Conservation (phyloP, 1,139 yeast species). For the Candida sp. region DNA sequence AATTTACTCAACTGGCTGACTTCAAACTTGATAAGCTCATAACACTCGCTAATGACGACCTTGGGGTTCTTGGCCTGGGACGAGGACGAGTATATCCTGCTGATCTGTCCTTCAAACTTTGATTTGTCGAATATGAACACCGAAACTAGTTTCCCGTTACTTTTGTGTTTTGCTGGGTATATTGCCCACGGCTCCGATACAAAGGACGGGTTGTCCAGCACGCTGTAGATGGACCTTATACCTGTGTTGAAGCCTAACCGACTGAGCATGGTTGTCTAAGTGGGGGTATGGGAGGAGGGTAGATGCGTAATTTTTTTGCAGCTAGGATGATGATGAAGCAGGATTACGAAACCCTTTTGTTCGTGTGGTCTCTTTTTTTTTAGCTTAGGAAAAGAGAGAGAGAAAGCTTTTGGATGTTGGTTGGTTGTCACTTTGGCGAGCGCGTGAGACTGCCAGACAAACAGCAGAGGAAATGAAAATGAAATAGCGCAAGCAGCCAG, state of each 20-base stretch:
- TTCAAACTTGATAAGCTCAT: constrained; percentile 48
- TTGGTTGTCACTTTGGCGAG: not conserved
- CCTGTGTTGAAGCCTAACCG: constrained; percentile 58
- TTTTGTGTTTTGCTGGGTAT: constrained; percentile 78
- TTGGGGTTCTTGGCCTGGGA: constrained; percentile 41
- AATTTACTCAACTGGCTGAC: constrained; percentile 76
- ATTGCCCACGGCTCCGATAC: constrained; percentile 86
- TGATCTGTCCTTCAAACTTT: constrained; percentile 62
- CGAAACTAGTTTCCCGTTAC: constrained; percentile 63
- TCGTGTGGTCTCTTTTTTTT: not conserved
- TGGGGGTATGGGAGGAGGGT: not conserved
- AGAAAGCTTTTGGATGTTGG: not conserved
- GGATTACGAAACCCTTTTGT: not conserved
- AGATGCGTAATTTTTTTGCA: not conserved
- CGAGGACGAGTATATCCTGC: constrained; percentile 53
- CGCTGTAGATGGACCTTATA: constrained; percentile 73
- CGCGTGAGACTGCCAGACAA: not conserved
- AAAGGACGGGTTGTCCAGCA: constrained; percentile 77
- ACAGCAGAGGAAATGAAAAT: not conserved
- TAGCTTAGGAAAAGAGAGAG: not conserved
- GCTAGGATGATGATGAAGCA: not conserved
- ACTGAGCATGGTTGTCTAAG: constrained; percentile 11
- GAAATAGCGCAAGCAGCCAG: not conserved
- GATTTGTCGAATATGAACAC: constrained; percentile 91
- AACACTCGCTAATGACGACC: constrained; percentile 41